These are phyloP conservation scores for Colletotrichum musae DNA, from an alignment of 2,329 filamentous ascomycete species.

Conservation along the genomic window DNA sequence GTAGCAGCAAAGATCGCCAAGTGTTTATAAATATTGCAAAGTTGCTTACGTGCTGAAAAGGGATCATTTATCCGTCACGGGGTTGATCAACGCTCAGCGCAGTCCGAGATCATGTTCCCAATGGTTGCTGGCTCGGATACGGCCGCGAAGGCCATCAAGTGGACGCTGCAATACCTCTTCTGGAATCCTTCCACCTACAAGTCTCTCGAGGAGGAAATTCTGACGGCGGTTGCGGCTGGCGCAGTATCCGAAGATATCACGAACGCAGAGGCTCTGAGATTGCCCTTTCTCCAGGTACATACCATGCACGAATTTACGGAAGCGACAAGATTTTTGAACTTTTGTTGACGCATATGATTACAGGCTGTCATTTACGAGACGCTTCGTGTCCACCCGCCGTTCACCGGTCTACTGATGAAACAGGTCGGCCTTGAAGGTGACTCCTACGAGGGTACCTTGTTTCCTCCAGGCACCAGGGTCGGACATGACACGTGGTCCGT, in stretches of 20 bases:
- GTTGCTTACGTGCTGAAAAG: conserved; percentile 1
- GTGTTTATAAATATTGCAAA: not conserved
- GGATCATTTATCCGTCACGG: conserved; percentile 29
- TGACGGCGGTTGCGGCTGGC: conserved; percentile 45
- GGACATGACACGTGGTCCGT: conserved; percentile 58
- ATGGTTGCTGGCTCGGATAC: conserved; percentile 55
- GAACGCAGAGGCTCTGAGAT: conserved; percentile 52
- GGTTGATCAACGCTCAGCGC: conserved; percentile 21
- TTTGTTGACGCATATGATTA: not conserved
- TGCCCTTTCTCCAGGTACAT: conserved; percentile 56
- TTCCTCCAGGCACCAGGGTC: conserved; percentile 56
- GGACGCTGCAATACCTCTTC: conserved; percentile 65
- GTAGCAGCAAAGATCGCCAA: not conserved
- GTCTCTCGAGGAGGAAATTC: conserved; percentile 64
- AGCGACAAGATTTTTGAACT: not conserved
- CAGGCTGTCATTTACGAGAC: conserved; percentile 67
- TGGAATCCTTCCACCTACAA: conserved; percentile 61
- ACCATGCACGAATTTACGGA: too few species aligned
- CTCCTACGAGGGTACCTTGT: conserved; percentile 50
- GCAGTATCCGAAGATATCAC: conserved; percentile 44
- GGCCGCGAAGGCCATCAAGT: conserved; percentile 54
- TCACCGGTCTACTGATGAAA: conserved; percentile 64
- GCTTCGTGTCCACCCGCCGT: conserved; percentile 63
- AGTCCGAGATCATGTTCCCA: conserved; percentile 35
- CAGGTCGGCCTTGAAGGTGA: conserved; percentile 60